Evolutionary conservation across 108 stramenopile species (phyloP), one percentile per base, ranked within the genome.

Genomic region (Nitzschia inconspicua): DNA sequence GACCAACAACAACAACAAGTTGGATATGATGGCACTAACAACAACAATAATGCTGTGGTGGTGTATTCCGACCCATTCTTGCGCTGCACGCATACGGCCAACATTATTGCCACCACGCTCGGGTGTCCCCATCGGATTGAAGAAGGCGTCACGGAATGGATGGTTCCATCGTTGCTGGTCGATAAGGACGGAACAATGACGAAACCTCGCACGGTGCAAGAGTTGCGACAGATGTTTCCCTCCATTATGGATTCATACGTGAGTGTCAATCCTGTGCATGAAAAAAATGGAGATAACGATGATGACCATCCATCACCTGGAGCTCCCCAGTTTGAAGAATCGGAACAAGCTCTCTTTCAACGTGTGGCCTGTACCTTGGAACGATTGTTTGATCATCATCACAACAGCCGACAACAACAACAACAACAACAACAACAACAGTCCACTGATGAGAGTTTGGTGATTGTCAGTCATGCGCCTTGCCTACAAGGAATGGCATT

Each of bases 111-210:
- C 22, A 19, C 28, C 14, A n/a, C 63, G 53, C 22, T 58, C 60
- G 5, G 50, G 71, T 39, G 59, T 60, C 18, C 72, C 48, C 64
- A 79, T 50, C 23, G 70, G 0, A 47, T 86, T 23, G 88, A 89
- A 51, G 81, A 82, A 29, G 88, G 88, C 13, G 43, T 85, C 39
- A 70, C 77, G 22, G 88, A 89, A 73, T 89, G 84, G 84, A 70
- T 80, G 28, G 70, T 69, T 27, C 84, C 85, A 14, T 84, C 85
- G n/a, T 57, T 86, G 10, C 65, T 84, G 34, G 85, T 90, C 11
- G 76, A 79, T 13, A 70, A 65, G 18, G 44, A 65, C 10, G 88
- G 88, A 3, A 66, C 64, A 6, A 37, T 66, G 9, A 74, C 81
- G 10, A 9, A 82, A 27, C 83, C 83, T 0, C 63, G 68, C 20